Percentiles rank a stretch among this genome's conserved stretches.
phyloP scores from a whole-genome alignment of 805 yeast genomes.

The Myxozyma neotropica region DNA sequence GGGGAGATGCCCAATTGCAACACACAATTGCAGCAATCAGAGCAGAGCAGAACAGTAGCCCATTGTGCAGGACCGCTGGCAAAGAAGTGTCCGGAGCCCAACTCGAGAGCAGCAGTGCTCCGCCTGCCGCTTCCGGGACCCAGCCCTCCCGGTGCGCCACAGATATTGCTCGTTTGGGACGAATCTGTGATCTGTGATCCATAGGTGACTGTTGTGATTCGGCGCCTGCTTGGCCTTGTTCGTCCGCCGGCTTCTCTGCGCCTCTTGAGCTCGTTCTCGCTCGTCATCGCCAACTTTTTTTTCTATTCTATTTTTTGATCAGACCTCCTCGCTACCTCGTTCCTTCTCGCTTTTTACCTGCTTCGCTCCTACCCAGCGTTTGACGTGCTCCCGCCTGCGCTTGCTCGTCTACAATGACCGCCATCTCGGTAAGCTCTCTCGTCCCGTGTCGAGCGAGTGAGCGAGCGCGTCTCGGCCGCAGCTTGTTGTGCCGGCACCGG shows the following conservation, averaged over 20 bases:
- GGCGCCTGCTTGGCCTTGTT: not conserved
- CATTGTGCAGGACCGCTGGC: no score
- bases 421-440: conserved; percentile 2
- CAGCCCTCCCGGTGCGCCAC: conserved; percentile 4
- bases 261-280: not conserved
- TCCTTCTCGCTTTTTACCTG: not conserved
- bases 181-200: conserved; percentile 3
- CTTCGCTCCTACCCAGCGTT: not conserved
- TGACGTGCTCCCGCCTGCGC: not conserved
- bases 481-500: no score
- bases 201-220: not conserved
- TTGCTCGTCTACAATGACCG: not conserved
- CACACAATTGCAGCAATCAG: no score
- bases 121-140: not conserved
- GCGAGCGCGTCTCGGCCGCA: no score
- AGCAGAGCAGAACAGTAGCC: no score
- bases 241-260: conserved; percentile 10
- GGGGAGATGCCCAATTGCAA: no score
- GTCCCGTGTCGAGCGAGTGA: no score
- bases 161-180: not conserved
- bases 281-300: conserved; percentile 15
- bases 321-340: not conserved
- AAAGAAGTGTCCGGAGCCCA: no score
- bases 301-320: not conserved
- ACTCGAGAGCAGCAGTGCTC: no score